phyloP scores from a whole-genome alignment of 345 rosid genomes.

The Gossypioides kirkii region DNA sequence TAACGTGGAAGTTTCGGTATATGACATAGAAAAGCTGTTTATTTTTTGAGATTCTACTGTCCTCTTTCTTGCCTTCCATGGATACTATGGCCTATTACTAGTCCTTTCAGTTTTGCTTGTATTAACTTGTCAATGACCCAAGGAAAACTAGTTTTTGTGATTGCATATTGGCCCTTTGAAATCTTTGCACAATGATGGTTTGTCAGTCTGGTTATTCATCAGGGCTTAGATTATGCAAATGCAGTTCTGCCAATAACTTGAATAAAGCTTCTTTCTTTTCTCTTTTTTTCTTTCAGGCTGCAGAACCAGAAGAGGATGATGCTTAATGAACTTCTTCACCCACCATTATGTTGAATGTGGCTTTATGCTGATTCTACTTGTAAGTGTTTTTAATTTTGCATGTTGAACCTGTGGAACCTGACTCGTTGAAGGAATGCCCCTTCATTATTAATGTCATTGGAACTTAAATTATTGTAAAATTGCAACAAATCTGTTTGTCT shows the following conservation, averaged over 20 bases:
- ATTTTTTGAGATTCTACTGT: background rate
- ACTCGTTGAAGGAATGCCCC: background rate
- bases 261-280: background rate
- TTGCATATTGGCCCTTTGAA: background rate
- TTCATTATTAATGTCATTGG: too few relatives aligned
- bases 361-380: background rate
- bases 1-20: background rate
- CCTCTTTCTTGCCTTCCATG: background rate
- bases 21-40: background rate
- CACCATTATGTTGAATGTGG: background rate
- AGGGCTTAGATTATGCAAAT: background rate
- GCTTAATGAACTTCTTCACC: background rate
- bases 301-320: background rate
- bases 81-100: background rate
- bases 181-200: background rate
- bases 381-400: background rate
- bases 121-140: background rate
- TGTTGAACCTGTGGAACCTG: background rate
- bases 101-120: background rate
- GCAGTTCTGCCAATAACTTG: background rate
- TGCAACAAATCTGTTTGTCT: background rate
- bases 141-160: background rate
- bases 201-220: background rate
- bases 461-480: too few relatives aligned
- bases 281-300: background rate